These are phyloP conservation scores for Pholiota molesta DNA, from an alignment of 768 basidiomycete genomes.

Conservation along the genomic window DNA sequence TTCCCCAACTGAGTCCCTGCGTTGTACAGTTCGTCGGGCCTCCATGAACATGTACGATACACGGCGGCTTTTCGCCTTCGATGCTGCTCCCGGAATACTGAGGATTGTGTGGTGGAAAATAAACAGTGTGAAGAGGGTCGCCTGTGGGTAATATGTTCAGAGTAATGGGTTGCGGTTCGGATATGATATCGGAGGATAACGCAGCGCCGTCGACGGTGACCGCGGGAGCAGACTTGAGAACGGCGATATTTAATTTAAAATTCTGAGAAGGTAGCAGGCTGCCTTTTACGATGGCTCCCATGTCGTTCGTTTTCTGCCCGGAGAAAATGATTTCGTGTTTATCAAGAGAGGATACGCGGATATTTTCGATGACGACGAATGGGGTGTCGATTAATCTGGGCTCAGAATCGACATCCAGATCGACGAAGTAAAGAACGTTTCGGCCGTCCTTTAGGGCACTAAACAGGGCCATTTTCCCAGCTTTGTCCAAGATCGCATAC, in stretches of 20 bases:
- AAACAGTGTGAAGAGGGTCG: constrained; percentile 61
- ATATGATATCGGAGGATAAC: constrained; percentile 45
- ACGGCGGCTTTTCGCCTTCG: constrained; percentile 64
- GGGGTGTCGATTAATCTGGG: constrained; percentile 39
- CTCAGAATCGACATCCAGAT: constrained; percentile 32
- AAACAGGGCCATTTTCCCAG: constrained; percentile 36
- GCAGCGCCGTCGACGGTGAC: constrained; percentile 13
- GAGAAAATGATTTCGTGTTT: constrained; percentile 42
- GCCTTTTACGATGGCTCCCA: constrained; percentile 39
- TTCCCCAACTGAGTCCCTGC: constrained; percentile 54
- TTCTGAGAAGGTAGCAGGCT: constrained; percentile 13
- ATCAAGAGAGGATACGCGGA: constrained; percentile 37
- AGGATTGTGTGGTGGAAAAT: constrained; percentile 69
- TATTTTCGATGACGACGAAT: constrained; percentile 40
- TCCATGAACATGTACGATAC: constrained; percentile 67
- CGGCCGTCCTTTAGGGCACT: constrained; percentile 45
- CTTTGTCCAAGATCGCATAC: constrained; percentile 45
- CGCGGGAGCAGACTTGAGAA: constrained; percentile 12
- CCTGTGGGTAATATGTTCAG: constrained; percentile 35
- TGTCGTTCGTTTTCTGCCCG: constrained; percentile 43
- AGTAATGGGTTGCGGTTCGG: constrained; percentile 50
- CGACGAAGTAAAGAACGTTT: constrained; percentile 41
- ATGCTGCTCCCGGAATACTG: constrained; percentile 50
- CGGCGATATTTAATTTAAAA: constrained; percentile 4
- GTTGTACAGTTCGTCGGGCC: constrained; percentile 60